These are phyloP conservation scores for Neurospora discreta DNA, from an alignment of 495 filamentous ascomycete genomes.

Conservation along the genomic window DNA sequence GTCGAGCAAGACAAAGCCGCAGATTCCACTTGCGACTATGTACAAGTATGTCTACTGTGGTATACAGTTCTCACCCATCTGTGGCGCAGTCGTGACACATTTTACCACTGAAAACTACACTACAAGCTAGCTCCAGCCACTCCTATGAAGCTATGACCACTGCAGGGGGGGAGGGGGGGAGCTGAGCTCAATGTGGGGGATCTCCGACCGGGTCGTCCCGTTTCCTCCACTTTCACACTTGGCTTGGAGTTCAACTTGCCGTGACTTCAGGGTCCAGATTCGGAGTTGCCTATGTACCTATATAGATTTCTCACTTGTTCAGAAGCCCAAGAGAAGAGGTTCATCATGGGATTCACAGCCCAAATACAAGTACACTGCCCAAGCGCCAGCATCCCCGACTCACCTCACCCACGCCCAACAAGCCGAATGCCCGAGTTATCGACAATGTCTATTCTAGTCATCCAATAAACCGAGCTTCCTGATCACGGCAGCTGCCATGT, in stretches of 20 bases:
- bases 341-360: neutral
- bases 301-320: too few relatives aligned
- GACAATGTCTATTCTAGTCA: neutral
- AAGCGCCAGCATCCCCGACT: neutral
- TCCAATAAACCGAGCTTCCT: constrained; percentile 11
- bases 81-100: neutral
- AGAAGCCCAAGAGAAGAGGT: neutral
- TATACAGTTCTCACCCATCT: neutral
- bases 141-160: neutral
- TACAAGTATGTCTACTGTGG: too few relatives aligned
- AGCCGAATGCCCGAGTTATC: neutral
- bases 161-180: neutral
- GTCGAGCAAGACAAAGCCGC: neutral
- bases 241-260: neutral
- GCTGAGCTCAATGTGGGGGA: neutral
- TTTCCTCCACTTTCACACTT: neutral
- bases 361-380: neutral
- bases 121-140: too few relatives aligned
- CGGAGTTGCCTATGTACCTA: neutral
- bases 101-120: neutral
- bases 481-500: constrained; percentile 15
- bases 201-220: neutral
- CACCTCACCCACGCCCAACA: neutral
- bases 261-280: neutral
- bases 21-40: too few relatives aligned